Evolutionary conservation across 345 rosid species (phyloP).

Genomic region (Fremontodendron californicum): DNA sequence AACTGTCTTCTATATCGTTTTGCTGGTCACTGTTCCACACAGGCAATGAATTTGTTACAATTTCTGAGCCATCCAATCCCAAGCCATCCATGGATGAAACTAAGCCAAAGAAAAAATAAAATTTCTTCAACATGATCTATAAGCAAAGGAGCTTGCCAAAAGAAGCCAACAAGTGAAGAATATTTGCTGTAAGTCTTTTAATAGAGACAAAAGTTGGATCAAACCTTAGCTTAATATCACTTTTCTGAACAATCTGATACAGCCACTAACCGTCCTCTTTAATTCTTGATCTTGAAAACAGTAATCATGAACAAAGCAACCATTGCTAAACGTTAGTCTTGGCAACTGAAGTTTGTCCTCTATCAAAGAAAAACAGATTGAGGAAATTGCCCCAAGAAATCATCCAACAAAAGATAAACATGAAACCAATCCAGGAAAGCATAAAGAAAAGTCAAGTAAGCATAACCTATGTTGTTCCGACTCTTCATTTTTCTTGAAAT

Average conservation of each 20-base stretch:
- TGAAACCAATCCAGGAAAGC: slow-evolving; percentile 4
- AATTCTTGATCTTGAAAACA: slow-evolving; percentile 30
- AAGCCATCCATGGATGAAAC: slow-evolving; percentile 48
- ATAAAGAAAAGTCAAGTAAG: not conserved
- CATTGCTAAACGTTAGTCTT: slow-evolving; percentile 44
- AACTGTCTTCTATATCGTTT: slow-evolving; percentile 20
- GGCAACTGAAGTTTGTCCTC: slow-evolving; percentile 31
- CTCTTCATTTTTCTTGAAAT: too few relatives aligned
- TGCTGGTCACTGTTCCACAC: slow-evolving; percentile 30
- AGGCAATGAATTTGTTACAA: slow-evolving; percentile 16
- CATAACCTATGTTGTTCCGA: too few relatives aligned
- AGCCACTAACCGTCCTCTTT: slow-evolving; percentile 25
- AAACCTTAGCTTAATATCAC: slow-evolving; percentile 21
- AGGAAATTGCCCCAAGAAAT: slow-evolving; percentile 6
- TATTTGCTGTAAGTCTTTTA: slow-evolving; percentile 7
- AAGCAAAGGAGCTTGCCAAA: not conserved
- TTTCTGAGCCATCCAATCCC: slow-evolving; percentile 37
- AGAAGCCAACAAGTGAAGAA: slow-evolving; percentile 15
- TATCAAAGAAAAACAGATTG: slow-evolving; percentile 7
- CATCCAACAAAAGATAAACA: slow-evolving; percentile 10
- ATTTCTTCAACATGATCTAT: not conserved
- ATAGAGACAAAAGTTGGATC: slow-evolving; percentile 16
- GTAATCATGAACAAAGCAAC: slow-evolving; percentile 24
- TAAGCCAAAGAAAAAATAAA: not conserved
- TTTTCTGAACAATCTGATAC: slow-evolving; percentile 27